Conservation (phyloP, 2,329 filamentous ascomycete genomes). For the Arthroderma uncinatum region DNA sequence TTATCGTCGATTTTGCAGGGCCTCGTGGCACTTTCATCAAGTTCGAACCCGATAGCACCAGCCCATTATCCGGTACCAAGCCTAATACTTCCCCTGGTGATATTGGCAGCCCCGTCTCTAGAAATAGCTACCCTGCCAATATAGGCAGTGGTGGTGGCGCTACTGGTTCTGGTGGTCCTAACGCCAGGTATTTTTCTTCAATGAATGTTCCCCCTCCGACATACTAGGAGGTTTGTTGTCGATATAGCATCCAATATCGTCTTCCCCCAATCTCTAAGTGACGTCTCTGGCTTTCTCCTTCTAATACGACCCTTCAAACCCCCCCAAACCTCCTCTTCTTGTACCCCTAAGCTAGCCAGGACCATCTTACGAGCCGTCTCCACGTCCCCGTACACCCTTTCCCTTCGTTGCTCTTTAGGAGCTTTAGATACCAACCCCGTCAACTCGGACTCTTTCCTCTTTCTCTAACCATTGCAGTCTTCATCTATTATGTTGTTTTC, state of each 20-base stretch:
- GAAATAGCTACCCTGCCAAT: conserved; percentile 32
- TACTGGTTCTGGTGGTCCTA: conserved; percentile 15
- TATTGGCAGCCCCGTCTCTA: conserved; percentile 55
- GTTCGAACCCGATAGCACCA: conserved; percentile 43
- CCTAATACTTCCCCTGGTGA: conserved; percentile 47
- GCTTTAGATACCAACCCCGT: neutral
- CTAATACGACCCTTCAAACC: conserved; percentile 1
- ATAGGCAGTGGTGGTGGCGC: conserved; percentile 27
- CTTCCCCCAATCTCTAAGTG: neutral
- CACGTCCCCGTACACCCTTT: neutral
- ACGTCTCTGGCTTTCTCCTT: neutral
- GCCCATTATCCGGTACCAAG: conserved; percentile 33
- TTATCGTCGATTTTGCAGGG: conserved; percentile 53
- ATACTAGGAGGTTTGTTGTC: conserved; percentile 23
- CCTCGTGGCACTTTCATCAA: conserved; percentile 31
- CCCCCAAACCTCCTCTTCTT: conserved; percentile 2
- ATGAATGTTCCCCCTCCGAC: conserved; percentile 24
- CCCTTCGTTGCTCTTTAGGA: neutral
- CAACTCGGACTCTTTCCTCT: neutral
- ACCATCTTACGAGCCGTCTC: neutral
- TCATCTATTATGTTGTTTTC: conserved; percentile 2
- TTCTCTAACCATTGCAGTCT: conserved; percentile 1
- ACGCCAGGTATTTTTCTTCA: conserved; percentile 25
- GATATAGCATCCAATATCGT: conserved; percentile 3
- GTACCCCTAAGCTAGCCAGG: conserved; percentile 6